Base-by-base conservation (phyloP, 352 stramenopile species). In the Plasmopara viticola region DNA sequence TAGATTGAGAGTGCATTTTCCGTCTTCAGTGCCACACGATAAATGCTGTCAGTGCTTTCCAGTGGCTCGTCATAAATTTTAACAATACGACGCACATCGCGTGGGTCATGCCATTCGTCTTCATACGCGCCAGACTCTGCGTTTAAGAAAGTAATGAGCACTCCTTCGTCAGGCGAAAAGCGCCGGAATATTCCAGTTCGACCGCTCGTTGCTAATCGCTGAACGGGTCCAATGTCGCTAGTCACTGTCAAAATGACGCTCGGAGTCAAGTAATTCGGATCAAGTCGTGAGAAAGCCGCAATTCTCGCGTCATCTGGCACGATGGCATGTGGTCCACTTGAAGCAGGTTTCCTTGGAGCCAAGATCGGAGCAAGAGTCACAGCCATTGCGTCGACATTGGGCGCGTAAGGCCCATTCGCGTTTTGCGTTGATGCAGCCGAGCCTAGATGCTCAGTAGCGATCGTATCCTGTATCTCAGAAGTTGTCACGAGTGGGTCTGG, bases 91-190 rank as follows among this genome's bases (percentile, higher is more conserved):
- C 77, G 72, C 39, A 93, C 75, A 55, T 92, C 70, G 41, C 72
- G 81, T 14, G 84, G 74, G 25, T 64, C 58, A 49, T 89, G 74
- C 78, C 75, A 93, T 56, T 93, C 78, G 34, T 93, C 82, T 60
- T 95, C 84, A 48, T 87, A 91, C 10, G 83, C 82, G 4, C 84
- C 84, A 10, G 81, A 91, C 44, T 95, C 84, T 0, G 78, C 90
- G 55, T 92, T 95, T 14, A 93, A 62, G 38, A 95, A 93, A 0
- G 74, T 89, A 28, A 92, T 68, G 28, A 93, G 55, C 31, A 95
- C 74, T 42, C 78, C 79, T 17, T 90, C 68, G 2, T 85, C 64
- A 14, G 68, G 54, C 4, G 64, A 75, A 58, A 58, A 84, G 0
- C 70, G 64, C 6, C 80, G 67, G 55, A 82, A 90, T 20, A 88